phyloP scores from a whole-genome alignment of 2,329 filamentous ascomycete species.

The Thelonectria olida region DNA sequence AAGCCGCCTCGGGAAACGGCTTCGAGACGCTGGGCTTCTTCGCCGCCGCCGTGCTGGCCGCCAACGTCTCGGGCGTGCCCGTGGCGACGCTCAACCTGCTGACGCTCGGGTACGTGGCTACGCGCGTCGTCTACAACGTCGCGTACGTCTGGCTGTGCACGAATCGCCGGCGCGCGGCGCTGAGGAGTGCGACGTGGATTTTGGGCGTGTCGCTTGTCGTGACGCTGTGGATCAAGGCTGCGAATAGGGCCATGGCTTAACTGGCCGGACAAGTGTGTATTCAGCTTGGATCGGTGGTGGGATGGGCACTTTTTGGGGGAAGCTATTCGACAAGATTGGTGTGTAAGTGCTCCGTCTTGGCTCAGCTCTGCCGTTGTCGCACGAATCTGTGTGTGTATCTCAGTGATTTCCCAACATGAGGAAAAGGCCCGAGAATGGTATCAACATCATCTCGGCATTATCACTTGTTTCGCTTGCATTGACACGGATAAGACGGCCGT shows the following conservation, averaged over 20 bases:
- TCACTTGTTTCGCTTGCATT: too few species aligned
- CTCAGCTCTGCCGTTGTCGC: too few species aligned
- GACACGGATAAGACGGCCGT: too few species aligned
- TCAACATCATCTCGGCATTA: too few species aligned
- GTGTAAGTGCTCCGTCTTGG: too few species aligned
- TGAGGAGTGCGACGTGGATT: slow-evolving; percentile 52
- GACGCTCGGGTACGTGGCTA: slow-evolving; percentile 50
- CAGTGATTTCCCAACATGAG: too few species aligned
- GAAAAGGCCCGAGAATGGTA: too few species aligned
- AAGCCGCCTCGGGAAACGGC: slow-evolving; percentile 57
- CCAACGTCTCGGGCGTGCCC: slow-evolving; percentile 54
- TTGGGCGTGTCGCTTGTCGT: slow-evolving; percentile 45
- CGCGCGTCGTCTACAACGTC: slow-evolving; percentile 52
- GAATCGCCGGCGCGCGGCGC: slow-evolving; percentile 46
- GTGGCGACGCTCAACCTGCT: slow-evolving; percentile 51
- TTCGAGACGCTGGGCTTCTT: slow-evolving; percentile 56
- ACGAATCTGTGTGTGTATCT: too few species aligned
- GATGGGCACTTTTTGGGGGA: too few species aligned
- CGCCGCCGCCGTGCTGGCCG: slow-evolving; percentile 54
- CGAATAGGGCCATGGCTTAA: slow-evolving; percentile 31
- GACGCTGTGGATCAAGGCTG: slow-evolving; percentile 54
- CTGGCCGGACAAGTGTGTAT: too few species aligned
- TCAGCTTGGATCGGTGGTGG: too few species aligned
- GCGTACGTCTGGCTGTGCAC: slow-evolving; percentile 55
- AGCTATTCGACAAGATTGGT: too few species aligned